Conservation (phyloP, 768 basidiomycete genomes). For the Calocybe gangraenosa region DNA sequence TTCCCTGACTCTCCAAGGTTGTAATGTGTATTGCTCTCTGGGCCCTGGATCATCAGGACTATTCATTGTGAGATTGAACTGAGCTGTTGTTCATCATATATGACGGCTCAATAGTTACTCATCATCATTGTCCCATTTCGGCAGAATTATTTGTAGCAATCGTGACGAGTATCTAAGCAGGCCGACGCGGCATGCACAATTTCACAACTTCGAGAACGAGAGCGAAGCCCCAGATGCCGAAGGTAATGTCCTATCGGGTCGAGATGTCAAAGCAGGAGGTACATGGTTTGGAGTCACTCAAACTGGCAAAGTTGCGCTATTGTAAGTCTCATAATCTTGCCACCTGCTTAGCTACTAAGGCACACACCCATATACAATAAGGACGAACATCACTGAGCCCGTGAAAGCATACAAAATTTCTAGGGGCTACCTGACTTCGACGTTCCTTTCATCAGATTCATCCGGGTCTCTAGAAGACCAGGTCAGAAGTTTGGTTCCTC, state of each 20-base stretch:
- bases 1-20: background rate
- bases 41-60: slow-evolving; percentile 71
- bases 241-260: slow-evolving; percentile 62
- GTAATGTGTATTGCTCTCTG: slow-evolving; percentile 78
- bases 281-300: slow-evolving; percentile 78
- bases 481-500: slow-evolving; percentile 40
- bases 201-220: slow-evolving; percentile 58
- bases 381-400: slow-evolving; percentile 86
- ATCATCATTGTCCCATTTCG: slow-evolving; percentile 3
- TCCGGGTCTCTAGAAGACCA: slow-evolving; percentile 45
- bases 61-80: slow-evolving; percentile 66
- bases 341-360: slow-evolving; percentile 13
- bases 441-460: slow-evolving; percentile 58
- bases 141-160: slow-evolving; percentile 70
- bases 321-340: slow-evolving; percentile 45
- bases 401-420: slow-evolving; percentile 44
- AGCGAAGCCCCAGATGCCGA: slow-evolving; percentile 20
- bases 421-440: slow-evolving; percentile 64
- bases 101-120: slow-evolving; percentile 7
- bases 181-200: slow-evolving; percentile 61
- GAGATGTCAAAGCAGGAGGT: slow-evolving; percentile 69
- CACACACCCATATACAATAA: slow-evolving; percentile 27
- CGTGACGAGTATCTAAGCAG: slow-evolving; percentile 71
- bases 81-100: too few relatives aligned
- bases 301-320: slow-evolving; percentile 61